Conservation (phyloP, 495 filamentous ascomycete genomes). For the Echria macrotheca region DNA sequence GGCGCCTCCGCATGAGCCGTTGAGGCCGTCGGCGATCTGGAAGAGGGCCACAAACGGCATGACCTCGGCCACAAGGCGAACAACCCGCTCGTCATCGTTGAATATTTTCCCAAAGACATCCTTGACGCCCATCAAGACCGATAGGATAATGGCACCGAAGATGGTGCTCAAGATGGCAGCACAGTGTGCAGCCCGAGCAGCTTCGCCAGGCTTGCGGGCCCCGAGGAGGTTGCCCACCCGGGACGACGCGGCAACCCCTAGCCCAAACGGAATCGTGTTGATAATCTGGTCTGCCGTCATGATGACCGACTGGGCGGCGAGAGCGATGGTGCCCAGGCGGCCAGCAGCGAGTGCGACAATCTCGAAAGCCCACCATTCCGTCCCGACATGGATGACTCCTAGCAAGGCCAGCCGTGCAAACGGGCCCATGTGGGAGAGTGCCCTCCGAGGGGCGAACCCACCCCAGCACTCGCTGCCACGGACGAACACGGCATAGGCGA, state of each 20-base stretch:
- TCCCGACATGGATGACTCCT: constrained; percentile 84
- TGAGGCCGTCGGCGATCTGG: constrained; percentile 87
- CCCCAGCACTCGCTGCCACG: constrained; percentile 77
- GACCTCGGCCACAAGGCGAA: constrained; percentile 72
- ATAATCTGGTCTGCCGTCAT: constrained; percentile 93
- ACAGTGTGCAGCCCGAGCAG: constrained; percentile 67
- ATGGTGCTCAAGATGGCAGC: constrained; percentile 71
- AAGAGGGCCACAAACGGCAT: constrained; percentile 86
- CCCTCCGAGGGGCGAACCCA: constrained; percentile 60
- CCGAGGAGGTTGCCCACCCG: constrained; percentile 82
- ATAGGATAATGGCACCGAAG: constrained; percentile 64
- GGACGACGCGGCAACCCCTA: constrained; percentile 77
- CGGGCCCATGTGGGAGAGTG: constrained; percentile 58
- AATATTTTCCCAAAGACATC: constrained; percentile 78
- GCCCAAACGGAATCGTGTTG: constrained; percentile 88
- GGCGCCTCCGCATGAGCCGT: constrained; percentile 78
- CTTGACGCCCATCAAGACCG: constrained; percentile 65
- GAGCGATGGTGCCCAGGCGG: constrained; percentile 70
- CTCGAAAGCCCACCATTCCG: constrained; percentile 96
- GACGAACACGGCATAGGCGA: constrained; percentile 70
- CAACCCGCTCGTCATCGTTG: constrained; percentile 70
- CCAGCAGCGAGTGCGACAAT: constrained; percentile 91
- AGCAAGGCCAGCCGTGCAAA: constrained; percentile 74
- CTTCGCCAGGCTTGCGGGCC: constrained; percentile 59
- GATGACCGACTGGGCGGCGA: constrained; percentile 86